Base-by-base conservation (phyloP, 352 stramenopile species). In the Phytopythium montanum region DNA sequence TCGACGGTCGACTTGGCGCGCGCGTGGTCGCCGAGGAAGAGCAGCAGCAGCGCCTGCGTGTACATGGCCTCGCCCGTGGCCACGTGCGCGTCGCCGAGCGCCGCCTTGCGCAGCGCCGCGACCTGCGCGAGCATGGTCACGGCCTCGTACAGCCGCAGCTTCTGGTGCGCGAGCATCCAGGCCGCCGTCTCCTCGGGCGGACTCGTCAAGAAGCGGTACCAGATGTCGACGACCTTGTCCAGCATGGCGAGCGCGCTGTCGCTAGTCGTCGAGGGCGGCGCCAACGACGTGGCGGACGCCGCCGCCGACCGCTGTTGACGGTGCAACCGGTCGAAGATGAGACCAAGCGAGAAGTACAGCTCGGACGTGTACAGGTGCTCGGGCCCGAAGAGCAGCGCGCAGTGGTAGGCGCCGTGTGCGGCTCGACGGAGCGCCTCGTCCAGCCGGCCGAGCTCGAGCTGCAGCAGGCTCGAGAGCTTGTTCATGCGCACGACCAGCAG, bases 201-300 rank as follows among this genome's bases (percentile, higher is more conserved):
- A 45, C 84, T 86, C 6, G 79, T 87, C n/a, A 87, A 56, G 58
- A 90, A 90, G 2, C 77, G 73, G 65, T 89, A 89, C 79, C 78
- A 90, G 45, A 90, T 90, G 60, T 92, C 80, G 29, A 92, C 80
- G 13, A 90, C 75, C 38, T 92, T 92, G 63, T 92, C 82, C 25
- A 87, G 77, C 77, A 89, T 79, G 21, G 74, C 74, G 25, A 92
- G 65, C 26, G 82, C 74, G 44, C 73, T 86, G 34, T 91, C 79
- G 5, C 70, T 59, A 13, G 23, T 56, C 0, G 49, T 16, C 34
- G 31, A 12, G 4, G 31, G 49, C 10, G 49, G 26, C 23, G 49
- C 49, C 29, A 44, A 31, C 31, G 49, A 55, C 10, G 49, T 36
- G 1, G 49, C 10, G 16, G 49, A 54, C 19, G 50, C 50, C 49